Evolutionary conservation across 345 rosid genomes (phyloP), one percentile per base, ranked within the genome.

Genomic region (Salix arbutifolia): DNA sequence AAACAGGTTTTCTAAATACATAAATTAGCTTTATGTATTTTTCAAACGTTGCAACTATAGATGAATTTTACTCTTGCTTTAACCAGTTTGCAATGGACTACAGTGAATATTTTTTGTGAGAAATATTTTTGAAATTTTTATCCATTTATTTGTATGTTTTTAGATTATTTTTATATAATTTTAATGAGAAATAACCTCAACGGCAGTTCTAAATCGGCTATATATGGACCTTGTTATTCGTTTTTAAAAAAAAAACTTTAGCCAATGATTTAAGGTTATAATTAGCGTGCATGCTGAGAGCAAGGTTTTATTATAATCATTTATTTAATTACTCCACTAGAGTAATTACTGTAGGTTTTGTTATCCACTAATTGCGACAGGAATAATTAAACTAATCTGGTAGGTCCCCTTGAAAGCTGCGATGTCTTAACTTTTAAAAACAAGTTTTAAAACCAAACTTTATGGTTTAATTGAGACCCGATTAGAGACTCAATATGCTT

Each of bases 351-450:
- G 2, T 6, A 28, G 17, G 66, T 2, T 60, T 67, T 60, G 56
- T 61, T 60, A 70, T 58, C 75, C 77, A 52, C 33, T 68, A 80
- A 77, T 72, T 16, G 46, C 13, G 70, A 35, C 58, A 9, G 42
- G 52, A 56, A 56, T 58, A 75, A 78, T 71, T 72, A 53, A 69
- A 12, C 72, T 26, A 42, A 23, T 18, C 8, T 19, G 35, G 83
- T 78, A 72, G 86, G 86, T 17, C 82, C 78, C 83, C 76, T 40
- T 61, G 62, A 81, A 78, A 78, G 85, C 26, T 76, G 76, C 77
- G 78, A 40, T 85, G 84, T 83, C 84, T 72, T 71, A 75, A 78
- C 85, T 84, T 85, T 82, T 81, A 83, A 82, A 85, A 83, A 72
- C 87, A 77, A 67, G 78, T 72, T 79, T 81, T 65, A 23, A 78